phyloP scores from a whole-genome alignment of 2,329 filamentous ascomycete genomes.

The Knoxdaviesia capensis region DNA sequence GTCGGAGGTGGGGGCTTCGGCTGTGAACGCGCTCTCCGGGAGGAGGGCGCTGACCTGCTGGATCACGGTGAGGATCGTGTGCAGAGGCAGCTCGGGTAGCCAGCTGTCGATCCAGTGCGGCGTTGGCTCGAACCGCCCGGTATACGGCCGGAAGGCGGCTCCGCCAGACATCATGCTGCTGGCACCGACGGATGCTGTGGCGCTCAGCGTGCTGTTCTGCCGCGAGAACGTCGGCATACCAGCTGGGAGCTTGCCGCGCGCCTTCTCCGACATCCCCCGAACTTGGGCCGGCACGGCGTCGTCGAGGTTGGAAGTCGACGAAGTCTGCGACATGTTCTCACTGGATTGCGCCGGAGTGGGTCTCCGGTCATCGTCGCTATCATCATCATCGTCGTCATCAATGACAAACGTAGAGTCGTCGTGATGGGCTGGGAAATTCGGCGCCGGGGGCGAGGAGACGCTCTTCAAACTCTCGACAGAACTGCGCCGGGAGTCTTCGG shows the following conservation, averaged over 20 bases:
- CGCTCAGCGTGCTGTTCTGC: conserved; percentile 71
- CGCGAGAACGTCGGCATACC: conserved; percentile 66
- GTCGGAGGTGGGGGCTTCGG: conserved; percentile 21
- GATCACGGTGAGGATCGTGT: conserved; percentile 65
- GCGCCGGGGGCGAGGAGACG: conserved; percentile 36
- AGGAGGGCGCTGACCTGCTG: conserved; percentile 40
- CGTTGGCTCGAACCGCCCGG: conserved; percentile 54
- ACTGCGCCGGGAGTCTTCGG: conserved; percentile 32
- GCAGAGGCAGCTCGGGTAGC: conserved; percentile 78
- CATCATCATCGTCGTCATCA: conserved; percentile 60
- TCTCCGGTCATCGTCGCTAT: conserved; percentile 29
- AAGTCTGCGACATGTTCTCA: conserved; percentile 40
- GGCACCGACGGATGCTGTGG: no score
- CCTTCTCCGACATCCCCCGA: conserved; percentile 91
- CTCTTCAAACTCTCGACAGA: conserved; percentile 45
- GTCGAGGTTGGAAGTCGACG: conserved; percentile 48
- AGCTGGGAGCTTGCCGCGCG: conserved; percentile 84
- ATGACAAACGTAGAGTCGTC: conserved; percentile 70
- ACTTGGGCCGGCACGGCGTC: conserved; percentile 68
- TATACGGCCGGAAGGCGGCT: conserved; percentile 16
- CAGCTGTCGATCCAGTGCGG: conserved; percentile 78
- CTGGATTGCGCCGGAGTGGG: conserved; percentile 42
- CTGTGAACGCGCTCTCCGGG: conserved; percentile 24
- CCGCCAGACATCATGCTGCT: no score
- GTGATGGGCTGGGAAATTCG: background rate